Conservation (phyloP, 2,329 filamentous ascomycete genomes). For the Penicillium sp. region DNA sequence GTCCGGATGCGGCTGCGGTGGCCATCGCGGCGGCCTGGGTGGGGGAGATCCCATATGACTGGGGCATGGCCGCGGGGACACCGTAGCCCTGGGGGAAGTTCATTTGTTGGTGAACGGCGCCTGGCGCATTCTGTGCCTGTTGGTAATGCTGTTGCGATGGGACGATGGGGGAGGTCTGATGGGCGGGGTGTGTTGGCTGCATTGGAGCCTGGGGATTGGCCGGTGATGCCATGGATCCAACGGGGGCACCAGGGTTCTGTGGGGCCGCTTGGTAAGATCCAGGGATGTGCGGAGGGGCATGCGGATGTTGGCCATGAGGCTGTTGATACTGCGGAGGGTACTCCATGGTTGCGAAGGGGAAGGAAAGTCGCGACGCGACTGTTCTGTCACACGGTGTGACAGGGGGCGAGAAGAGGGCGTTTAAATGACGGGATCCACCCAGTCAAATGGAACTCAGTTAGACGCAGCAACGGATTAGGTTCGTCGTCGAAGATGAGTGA, state of each 20-base stretch:
- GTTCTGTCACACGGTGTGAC: constrained; percentile 26
- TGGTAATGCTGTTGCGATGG: constrained; percentile 73
- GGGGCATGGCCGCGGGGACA: constrained; percentile 72
- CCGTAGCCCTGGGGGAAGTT: constrained; percentile 79
- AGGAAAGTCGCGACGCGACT: constrained; percentile 22
- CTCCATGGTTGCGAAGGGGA: constrained; percentile 60
- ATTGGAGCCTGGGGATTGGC: constrained; percentile 69
- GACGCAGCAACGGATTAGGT: constrained; percentile 16
- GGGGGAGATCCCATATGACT: constrained; percentile 72
- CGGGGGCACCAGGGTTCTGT: constrained; percentile 46
- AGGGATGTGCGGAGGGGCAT: constrained; percentile 58
- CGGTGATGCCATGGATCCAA: constrained; percentile 67
- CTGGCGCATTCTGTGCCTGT: constrained; percentile 61
- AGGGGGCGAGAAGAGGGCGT: constrained; percentile 11
- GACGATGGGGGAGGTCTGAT: constrained; percentile 77
- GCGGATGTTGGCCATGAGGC: constrained; percentile 62
- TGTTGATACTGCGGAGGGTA: constrained; percentile 73
- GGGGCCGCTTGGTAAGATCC: constrained; percentile 65
- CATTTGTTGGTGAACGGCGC: constrained; percentile 66
- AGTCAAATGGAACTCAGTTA: constrained; percentile 16
- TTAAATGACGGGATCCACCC: constrained; percentile 13
- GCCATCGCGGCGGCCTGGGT: constrained; percentile 93
- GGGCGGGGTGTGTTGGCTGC: constrained; percentile 58
- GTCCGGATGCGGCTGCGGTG: constrained; percentile 86
- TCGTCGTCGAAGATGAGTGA: constrained; percentile 5